Evolutionary conservation across 352 stramenopile species (phyloP).

Genomic region (Poterioochromonas sp.): DNA sequence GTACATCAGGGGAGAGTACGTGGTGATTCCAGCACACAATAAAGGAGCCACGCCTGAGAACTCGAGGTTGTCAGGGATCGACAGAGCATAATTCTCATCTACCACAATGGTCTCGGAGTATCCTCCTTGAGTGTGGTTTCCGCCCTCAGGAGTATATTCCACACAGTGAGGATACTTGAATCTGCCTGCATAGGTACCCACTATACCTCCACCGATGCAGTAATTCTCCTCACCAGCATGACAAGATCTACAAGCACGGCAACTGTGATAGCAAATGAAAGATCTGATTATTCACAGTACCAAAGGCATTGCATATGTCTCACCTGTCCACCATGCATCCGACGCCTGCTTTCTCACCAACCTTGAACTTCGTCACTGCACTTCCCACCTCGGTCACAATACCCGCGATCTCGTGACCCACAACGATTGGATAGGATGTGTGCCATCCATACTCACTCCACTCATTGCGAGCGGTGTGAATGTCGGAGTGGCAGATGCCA

Average conservation of each 20-base stretch:
- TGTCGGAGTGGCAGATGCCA: too few species aligned
- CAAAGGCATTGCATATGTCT: too few species aligned
- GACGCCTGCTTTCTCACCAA: too few species aligned
- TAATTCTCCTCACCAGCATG: neutral
- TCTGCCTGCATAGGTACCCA: neutral
- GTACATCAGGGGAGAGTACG: slow-evolving; percentile 61
- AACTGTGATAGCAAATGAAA: neutral
- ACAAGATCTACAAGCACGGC: neutral
- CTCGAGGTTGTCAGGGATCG: slow-evolving; percentile 59
- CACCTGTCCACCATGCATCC: too few species aligned
- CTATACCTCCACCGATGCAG: neutral
- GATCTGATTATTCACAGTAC: too few species aligned
- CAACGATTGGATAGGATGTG: too few species aligned
- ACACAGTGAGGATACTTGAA: slow-evolving; percentile 29
- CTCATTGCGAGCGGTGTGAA: too few species aligned
- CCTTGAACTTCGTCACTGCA: too few species aligned
- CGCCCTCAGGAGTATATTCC: slow-evolving; percentile 27
- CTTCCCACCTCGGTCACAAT: too few species aligned
- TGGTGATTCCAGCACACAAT: slow-evolving; percentile 66
- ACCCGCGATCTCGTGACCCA: too few species aligned
- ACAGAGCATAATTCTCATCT: slow-evolving; percentile 55
- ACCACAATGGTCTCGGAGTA: slow-evolving; percentile 65
- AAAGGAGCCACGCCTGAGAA: slow-evolving; percentile 55
- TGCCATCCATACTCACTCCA: too few species aligned
- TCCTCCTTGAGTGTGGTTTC: slow-evolving; percentile 51